A percentile compares a stretch with the other conserved stretches of the same genome.
Evolutionary conservation across 345 rosid species (phyloP).

Genomic region (Nephelium lappaceum): DNA sequence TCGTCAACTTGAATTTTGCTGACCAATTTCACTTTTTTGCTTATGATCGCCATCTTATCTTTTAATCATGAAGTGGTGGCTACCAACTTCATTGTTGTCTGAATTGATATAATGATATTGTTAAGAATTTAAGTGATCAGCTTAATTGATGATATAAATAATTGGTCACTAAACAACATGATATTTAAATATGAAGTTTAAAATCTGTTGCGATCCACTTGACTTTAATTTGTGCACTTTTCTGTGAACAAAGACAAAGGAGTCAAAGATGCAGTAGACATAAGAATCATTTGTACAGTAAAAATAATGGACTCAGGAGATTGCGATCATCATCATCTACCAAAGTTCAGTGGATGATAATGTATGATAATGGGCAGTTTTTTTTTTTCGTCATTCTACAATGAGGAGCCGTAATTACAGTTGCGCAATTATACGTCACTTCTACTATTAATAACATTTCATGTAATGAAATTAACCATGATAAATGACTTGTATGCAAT

Average conservation of each 20-base stretch:
- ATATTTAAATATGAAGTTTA: not conserved
- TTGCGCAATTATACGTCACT: not conserved
- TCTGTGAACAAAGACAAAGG: not conserved
- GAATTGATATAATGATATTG: not conserved
- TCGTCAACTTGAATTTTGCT: not conserved
- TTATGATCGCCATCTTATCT: not conserved
- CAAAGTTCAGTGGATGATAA: slow-evolving; percentile 21
- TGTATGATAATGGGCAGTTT: not conserved
- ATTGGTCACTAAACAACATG: not conserved
- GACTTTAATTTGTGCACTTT: not conserved
- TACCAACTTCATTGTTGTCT: not conserved
- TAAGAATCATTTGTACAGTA: slow-evolving; percentile 4
- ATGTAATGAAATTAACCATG: no score
- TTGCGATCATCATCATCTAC: not conserved
- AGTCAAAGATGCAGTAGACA: slow-evolving; percentile 1
- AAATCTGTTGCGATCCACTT: not conserved
- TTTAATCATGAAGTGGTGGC: not conserved
- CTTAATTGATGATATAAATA: not conserved
- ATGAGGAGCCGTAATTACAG: not conserved
- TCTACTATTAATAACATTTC: no score
- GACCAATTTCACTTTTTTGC: no score
- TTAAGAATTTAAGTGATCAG: not conserved
- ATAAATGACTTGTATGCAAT: no score
- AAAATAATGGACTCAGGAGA: not conserved
- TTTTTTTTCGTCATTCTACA: not conserved